Base-by-base conservation (phyloP, 2,329 filamentous ascomycete species). In the Ceratocystis harringtonii region DNA sequence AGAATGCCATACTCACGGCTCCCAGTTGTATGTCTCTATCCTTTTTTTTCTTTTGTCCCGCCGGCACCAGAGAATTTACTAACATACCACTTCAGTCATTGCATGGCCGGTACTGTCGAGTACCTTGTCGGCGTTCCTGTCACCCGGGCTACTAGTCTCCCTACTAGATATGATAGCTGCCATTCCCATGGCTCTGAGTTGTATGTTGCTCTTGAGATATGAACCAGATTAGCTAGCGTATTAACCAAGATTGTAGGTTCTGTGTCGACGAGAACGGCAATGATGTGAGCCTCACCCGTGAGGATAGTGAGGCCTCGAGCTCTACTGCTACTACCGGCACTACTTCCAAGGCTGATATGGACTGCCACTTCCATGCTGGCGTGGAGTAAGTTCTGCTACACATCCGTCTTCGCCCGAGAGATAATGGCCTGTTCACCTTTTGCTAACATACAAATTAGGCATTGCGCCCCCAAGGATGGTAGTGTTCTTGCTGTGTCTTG, bases 321-420 rank as follows among this genome's bases (percentile, higher is more conserved):
- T 19, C 61, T 19, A 63, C 32, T 25, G 17, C 30, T 17, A 61
- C 60, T 30, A 10, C 15, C 15, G n/a, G n/a, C 2, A 28, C 44
- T 25, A 10, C 19, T 68, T 70, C 10, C 62, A 63, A n/a, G 65
- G 70, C 50, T 64, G 67, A 57, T 63, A 67, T 78, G 68, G 78
- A 82, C 70, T 90, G 86, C 69, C 88, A 91, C 71, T 89, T 87
- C 73, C 87, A 91, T 70, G 86, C 86, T 8, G 87, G 87, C 45
- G 84, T 90, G 25, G 85, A 89, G 86, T 88, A 76, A 74, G 84
- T 66, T n/a, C 10, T 44, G 10, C 5, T 28, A 6, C 12, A 7
- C n/a, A 7, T 41, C n/a, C 28, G 28, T 28, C 7, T 7, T 25
- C 25, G 36, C 10, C 36, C 2, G 36, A 41, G 36, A 41, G 36